Evolutionary conservation across 2,329 filamentous ascomycete genomes (phyloP).

Genomic region (Escovopsis sp.): DNA sequence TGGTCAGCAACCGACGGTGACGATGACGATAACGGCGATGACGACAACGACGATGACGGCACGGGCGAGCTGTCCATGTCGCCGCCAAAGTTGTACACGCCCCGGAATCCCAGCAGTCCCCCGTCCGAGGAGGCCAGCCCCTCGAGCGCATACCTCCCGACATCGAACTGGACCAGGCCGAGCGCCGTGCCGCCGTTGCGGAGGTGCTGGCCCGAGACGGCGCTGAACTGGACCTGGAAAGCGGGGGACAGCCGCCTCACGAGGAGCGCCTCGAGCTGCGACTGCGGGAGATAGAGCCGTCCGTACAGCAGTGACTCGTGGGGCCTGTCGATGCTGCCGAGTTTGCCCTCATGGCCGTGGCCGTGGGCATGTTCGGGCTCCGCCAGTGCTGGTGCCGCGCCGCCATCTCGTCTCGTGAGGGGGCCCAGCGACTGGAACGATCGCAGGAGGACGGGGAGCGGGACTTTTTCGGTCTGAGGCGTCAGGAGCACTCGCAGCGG

Average conservation of each 20-base stretch:
- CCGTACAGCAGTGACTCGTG: slow-evolving; percentile 55
- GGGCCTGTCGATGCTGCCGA: slow-evolving; percentile 13
- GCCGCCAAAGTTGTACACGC: slow-evolving; percentile 86
- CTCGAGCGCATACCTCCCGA: slow-evolving; percentile 76
- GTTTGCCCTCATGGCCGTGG: too few relatives aligned
- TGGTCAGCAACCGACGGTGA: background rate
- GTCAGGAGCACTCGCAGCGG: slow-evolving; percentile 52
- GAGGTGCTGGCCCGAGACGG: slow-evolving; percentile 56
- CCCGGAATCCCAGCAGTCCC: slow-evolving; percentile 71
- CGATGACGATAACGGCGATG: too few relatives aligned
- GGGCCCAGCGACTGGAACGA: slow-evolving; percentile 71
- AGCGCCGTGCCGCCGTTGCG: slow-evolving; percentile 64
- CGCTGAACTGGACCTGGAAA: slow-evolving; percentile 65
- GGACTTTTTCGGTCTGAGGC: slow-evolving; percentile 57
- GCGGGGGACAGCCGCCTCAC: slow-evolving; percentile 64
- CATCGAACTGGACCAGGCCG: slow-evolving; percentile 64
- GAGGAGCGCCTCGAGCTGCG: slow-evolving; percentile 74
- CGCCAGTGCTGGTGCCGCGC: slow-evolving; percentile 1
- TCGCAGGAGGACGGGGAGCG: slow-evolving; percentile 61
- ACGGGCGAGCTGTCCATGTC: slow-evolving; percentile 30
- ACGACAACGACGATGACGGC: background rate
- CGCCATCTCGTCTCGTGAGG: slow-evolving; percentile 21
- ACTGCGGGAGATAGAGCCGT: slow-evolving; percentile 67
- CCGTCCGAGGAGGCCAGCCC: slow-evolving; percentile 88
- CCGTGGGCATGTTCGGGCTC: slow-evolving; percentile 5